Evolutionary conservation across 805 yeast species (phyloP), one percentile per base, ranked within the genome.

Genomic region (Clavispora vitiphila): DNA sequence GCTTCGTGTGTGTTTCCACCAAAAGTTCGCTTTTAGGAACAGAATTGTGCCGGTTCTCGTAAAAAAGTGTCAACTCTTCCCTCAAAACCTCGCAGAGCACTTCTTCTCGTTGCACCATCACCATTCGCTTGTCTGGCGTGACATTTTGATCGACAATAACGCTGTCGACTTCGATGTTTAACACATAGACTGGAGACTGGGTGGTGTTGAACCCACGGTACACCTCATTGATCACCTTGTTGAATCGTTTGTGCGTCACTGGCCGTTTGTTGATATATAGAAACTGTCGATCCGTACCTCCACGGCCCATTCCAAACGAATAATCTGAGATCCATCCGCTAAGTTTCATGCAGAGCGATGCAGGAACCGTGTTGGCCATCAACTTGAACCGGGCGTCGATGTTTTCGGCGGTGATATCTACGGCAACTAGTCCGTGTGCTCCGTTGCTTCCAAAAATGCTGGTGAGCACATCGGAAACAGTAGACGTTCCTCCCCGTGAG

Each of bases 121-220:
- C 71, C 2, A 80, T 76, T 39, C 91, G 69, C 57, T 93, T 93
- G 58, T 93, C 97, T 0, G 99, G 98, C 0, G 96, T 82, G 1
- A 93, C 85, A 60, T 93, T 93, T 15, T 93, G 72, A 62, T 93
- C 99, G n/a, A 83, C 46, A 29, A 69, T 65, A 20, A 56, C 52
- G 0, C 84, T 69, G 31, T 75, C 71, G 5, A 87, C 56, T 11
- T 55, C 53, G 16, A 93, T 50, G 58, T 93, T 72, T 3, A 87
- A 51, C 2, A 88, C 69, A 37, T 85, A 69, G 9, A 79, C 76
- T 0, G 98, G 98, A 39, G 58, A 73, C 54, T 89, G 96, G 4
- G 80, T 67, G 51, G 78, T 74, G 50, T 89, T 90, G 60, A 75
- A 87, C 27, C 71, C 69, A 47, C 77, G 80, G 64, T 86, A 93